phyloP scores from a whole-genome alignment of 2,329 filamentous ascomycete species.

The Pestalotiopsis sp. region DNA sequence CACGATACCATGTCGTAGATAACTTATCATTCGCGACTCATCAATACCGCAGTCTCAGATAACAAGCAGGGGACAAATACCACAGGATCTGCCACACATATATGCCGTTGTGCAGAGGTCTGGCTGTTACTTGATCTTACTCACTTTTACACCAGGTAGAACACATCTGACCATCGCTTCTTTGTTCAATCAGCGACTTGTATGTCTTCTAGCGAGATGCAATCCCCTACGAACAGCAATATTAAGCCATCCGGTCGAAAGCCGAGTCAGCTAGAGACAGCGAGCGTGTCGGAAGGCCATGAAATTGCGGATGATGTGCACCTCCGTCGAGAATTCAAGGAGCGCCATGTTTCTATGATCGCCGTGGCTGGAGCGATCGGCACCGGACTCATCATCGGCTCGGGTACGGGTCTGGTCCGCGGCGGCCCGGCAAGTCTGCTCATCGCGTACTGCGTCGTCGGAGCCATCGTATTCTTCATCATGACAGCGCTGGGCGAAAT shows the following conservation, averaged over 20 bases:
- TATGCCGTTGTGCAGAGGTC: too few species aligned
- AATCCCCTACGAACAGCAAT: not conserved
- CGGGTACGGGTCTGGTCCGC: constrained; percentile 26
- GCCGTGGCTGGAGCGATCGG: constrained; percentile 25
- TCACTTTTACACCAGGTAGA: too few species aligned
- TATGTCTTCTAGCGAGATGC: not conserved
- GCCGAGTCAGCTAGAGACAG: not conserved
- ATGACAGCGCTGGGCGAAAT: constrained; percentile 27
- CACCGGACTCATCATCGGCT: constrained; percentile 49
- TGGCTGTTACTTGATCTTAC: too few species aligned
- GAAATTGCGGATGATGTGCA: not conserved
- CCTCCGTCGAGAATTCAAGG: not conserved
- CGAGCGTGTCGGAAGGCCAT: not conserved
- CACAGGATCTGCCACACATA: too few species aligned
- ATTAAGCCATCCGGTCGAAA: not conserved
- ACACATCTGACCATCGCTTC: not conserved
- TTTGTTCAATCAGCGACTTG: not conserved
- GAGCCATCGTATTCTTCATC: constrained; percentile 38
- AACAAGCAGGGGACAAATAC: too few species aligned
- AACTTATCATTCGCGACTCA: not conserved
- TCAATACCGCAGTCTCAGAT: not conserved
- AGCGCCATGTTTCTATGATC: not conserved
- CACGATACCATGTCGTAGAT: not conserved
- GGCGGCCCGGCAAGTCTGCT: constrained; percentile 41
- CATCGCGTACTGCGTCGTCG: constrained; percentile 49